Evolutionary conservation across 2,329 filamentous ascomycete genomes (phyloP).

Genomic region (Teratosphaeria pseudoeucalypti): DNA sequence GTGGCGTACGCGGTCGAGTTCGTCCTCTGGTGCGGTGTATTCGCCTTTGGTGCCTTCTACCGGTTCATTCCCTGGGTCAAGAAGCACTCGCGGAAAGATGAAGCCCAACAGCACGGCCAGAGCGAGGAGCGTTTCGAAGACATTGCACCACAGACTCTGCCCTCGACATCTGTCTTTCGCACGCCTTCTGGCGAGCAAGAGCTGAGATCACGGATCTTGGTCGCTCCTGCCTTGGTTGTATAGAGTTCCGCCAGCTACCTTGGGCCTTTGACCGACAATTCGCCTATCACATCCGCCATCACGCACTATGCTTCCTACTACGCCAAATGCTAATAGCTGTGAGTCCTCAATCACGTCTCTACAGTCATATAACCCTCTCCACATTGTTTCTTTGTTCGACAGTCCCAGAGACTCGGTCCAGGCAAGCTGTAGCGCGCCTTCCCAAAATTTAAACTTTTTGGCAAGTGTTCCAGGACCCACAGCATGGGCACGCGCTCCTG

Average conservation of each 20-base stretch:
- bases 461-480: neutral
- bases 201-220: constrained; percentile 11
- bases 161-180: constrained; percentile 54
- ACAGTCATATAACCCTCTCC: neutral
- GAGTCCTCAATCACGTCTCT: neutral
- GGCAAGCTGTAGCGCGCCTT: neutral
- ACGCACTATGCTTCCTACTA: neutral
- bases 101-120: neutral
- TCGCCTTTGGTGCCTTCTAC: constrained; percentile 55
- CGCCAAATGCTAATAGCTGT: neutral
- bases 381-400: neutral
- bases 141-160: constrained; percentile 41
- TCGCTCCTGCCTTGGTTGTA: constrained; percentile 3
- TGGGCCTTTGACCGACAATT: neutral
- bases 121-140: constrained; percentile 5
- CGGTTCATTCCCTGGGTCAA: constrained; percentile 51
- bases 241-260: neutral
- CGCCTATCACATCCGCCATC: neutral
- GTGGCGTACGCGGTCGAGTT: constrained; percentile 59
- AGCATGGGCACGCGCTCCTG: neutral
- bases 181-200: constrained; percentile 40
- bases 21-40: constrained; percentile 56
- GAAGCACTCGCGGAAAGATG: constrained; percentile 16
- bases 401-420: neutral
- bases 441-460: neutral